Evolutionary conservation across 176 grass and related monocot species (phyloP), one percentile per base, ranked within the genome.

Genomic region (Otatea glauca): DNA sequence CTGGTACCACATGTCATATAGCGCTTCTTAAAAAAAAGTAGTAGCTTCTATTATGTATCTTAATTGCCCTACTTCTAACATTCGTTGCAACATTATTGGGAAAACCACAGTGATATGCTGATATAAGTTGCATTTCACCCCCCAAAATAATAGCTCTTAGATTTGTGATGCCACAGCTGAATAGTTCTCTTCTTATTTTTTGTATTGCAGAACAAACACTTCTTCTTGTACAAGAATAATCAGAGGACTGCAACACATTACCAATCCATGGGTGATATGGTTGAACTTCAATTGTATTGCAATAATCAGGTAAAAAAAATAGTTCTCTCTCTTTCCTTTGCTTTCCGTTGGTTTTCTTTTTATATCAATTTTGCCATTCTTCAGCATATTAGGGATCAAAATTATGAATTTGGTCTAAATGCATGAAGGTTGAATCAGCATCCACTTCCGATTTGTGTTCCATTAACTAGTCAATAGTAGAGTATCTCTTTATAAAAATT

Each of bases 201-300:
- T 79, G 37, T 44, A 68, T 75, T 88, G 76, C 92, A 98, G 96
- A 95, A 92, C 88, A 79, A 90, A 65, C 86, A 83, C 64, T 95
- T 95, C 77, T 88, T 79, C 73, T 75, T 76, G 76, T 98, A 98
- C 85, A 95, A 77, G 88, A 60, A 82, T 6, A 76, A 92, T 20
- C 80, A 53, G 4, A 86, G 64, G 18, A 32, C 10, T 55, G 85
- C 68, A 64, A 38, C 55, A 21, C 65, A 62, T 13, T 87, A 74
- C 63, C 0, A 74, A 58, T 0, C 7, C 39, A 77, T n/a, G 11
- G 72, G 71, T 24, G 87, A 98, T 71, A 65, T 68, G 58, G 45
- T 70, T 76, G 74, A 74, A 53, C 93, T 98, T 81, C 21, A 25
- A 29, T 23, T 48, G 16, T 74, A 89, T 76, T 98, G 96, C 86